Evolutionary conservation across 495 filamentous ascomycete genomes (phyloP).

Genomic region (Penicillium fimorum): DNA sequence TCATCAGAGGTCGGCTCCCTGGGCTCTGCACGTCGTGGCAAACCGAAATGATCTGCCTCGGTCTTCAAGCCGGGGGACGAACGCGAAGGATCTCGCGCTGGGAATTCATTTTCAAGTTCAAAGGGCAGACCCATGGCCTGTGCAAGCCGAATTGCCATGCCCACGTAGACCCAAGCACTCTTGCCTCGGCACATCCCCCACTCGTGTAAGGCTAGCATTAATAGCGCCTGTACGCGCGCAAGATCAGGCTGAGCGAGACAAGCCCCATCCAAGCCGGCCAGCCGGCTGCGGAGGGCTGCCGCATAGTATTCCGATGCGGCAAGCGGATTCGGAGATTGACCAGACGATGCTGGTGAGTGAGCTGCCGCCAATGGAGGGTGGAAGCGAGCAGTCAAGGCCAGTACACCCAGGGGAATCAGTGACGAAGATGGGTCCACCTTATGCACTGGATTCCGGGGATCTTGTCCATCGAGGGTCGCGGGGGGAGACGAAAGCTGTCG

Average conservation of each 20-base stretch:
- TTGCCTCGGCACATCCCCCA: conserved; percentile 78
- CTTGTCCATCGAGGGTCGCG: conserved; percentile 24
- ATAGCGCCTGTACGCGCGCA: conserved; percentile 69
- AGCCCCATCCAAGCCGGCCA: conserved; percentile 54
- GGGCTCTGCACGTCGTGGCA: conserved; percentile 33
- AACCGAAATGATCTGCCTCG: conserved; percentile 47
- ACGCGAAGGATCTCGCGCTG: conserved; percentile 40
- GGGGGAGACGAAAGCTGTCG: conserved; percentile 42
- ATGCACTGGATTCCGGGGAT: conserved; percentile 27
- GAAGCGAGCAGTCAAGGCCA: conserved; percentile 78
- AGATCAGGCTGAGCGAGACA: conserved; percentile 58
- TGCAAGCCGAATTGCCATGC: conserved; percentile 71
- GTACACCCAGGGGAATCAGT: conserved; percentile 72
- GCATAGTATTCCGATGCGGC: conserved; percentile 79
- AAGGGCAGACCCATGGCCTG: conserved; percentile 70
- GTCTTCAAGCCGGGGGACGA: conserved; percentile 38
- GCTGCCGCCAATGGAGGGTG: conserved; percentile 67
- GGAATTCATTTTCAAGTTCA: conserved; percentile 52
- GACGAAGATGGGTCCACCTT: conserved; percentile 52
- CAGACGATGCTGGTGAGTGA: conserved; percentile 51
- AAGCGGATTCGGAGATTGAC: conserved; percentile 56
- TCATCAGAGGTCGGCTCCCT: conserved; percentile 50
- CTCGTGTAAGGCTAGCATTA: conserved; percentile 83
- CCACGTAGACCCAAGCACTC: conserved; percentile 75
- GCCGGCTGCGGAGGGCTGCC: conserved; percentile 62